These are phyloP conservation scores for Aspergillus fumigatiaffinis DNA, from an alignment of 2,329 filamentous ascomycete genomes.

Conservation along the genomic window DNA sequence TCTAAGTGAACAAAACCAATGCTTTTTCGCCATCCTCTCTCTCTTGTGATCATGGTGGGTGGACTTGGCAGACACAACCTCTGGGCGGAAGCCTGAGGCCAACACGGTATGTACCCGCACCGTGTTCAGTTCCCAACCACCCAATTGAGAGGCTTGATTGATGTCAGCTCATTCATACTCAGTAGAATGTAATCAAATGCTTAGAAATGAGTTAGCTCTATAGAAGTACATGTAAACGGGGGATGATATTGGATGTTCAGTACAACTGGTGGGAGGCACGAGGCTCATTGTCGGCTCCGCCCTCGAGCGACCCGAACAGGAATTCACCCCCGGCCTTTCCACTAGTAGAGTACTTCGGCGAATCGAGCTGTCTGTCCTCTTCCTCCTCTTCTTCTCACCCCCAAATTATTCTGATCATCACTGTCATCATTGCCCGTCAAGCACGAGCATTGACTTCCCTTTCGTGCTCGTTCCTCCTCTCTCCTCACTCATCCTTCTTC, in stretches of 20 bases:
- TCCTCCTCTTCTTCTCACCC: constrained; percentile 7
- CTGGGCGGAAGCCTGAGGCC: neutral
- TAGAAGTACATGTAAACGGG: neutral
- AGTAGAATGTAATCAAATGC: neutral
- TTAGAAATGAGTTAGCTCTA: neutral
- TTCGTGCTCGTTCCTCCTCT: constrained; percentile 2
- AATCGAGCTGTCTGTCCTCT: constrained; percentile 19
- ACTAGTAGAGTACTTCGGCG: constrained; percentile 10
- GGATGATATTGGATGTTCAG: neutral
- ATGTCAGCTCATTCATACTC: neutral
- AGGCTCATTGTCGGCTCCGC: constrained; percentile 5
- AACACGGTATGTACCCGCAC: neutral
- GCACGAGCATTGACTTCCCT: neutral
- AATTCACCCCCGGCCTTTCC: neutral
- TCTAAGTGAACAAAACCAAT: neutral
- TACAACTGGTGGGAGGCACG: neutral
- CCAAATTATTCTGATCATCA: constrained; percentile 1
- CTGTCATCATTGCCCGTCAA: constrained; percentile 4
- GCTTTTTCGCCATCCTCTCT: neutral
- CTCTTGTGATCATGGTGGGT: neutral
- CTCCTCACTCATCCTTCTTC: neutral
- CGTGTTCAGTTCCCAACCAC: neutral
- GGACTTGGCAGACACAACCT: neutral
- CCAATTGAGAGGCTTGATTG: neutral
- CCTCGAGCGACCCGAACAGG: constrained; percentile 10